Base-by-base conservation (phyloP, 1,284 basidiomycete genomes). In the Cryptococcus maquisensis region DNA sequence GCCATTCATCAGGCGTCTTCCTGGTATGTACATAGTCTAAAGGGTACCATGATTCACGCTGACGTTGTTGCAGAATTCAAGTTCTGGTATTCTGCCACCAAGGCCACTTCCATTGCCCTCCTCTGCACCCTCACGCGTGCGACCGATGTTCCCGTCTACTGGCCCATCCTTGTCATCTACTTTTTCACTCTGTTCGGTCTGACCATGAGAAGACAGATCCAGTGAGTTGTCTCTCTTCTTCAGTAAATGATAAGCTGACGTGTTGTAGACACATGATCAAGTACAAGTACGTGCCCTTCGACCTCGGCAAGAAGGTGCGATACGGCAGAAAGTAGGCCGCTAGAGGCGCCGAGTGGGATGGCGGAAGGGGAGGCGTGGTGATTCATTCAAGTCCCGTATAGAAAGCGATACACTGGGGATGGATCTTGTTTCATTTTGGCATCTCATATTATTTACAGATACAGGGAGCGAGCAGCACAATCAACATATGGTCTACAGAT, bases 141-240 rank as follows among this genome's bases (percentile, higher is more conserved):
- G 12, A 95, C 95, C 66, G 93, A 98, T 73, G 87, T 98, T 18
- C 95, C 95, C 12, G 95, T 98, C 21, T 98, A 96, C 78, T 98
- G 95, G 92, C 93, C 93, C 12, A 96, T 98, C 75, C 82, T 96
- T 46, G 85, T 98, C 64, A 81, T 97, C 65, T 96, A 96, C 79
- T 92, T 93, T 80, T 85, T 86, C 73, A 84, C 89, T 49, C 81
- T 94, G 46, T 92, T 94, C 70, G 83, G 86, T 21, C 79, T 95
- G 63, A 94, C 91, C 15, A 94, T 95, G 91, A 82, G 91, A 61
- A 81, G 90, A 63, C 91, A 94, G 78, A 91, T 95, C 68, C 89
- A 88, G 91, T 94, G 71, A 58, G 67, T 61, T 15, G 13, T 46
- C 15, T 18, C 13, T 37, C 10, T 16, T 2, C 13, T 48, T 20